A percentile compares a stretch with the other conserved stretches of the same genome.
phyloP scores from a whole-genome alignment of 331 rosid genomes.

The Saraca asoca region DNA sequence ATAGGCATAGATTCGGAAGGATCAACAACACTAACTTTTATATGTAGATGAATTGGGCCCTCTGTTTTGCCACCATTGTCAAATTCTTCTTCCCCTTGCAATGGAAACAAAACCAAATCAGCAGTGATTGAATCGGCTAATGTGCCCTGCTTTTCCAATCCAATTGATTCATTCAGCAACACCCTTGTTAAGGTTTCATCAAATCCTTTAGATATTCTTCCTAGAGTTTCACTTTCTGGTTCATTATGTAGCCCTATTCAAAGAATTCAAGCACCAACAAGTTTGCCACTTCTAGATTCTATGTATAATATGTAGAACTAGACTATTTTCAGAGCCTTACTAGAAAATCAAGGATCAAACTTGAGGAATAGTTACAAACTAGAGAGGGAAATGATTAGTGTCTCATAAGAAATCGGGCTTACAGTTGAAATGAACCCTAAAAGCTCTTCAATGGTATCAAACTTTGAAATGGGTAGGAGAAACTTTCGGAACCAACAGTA shows the following conservation, averaged over 20 bases:
- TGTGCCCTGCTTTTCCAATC: slow-evolving; percentile 99
- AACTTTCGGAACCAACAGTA: slow-evolving; percentile 45
- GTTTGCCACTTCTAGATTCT: slow-evolving; percentile 34
- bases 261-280: slow-evolving; percentile 25
- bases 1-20: slow-evolving; percentile 92
- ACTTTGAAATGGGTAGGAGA: slow-evolving; percentile 44
- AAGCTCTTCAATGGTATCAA: slow-evolving; percentile 49
- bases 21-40: slow-evolving; percentile 80
- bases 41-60: slow-evolving; percentile 49
- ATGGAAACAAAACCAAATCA: slow-evolving; percentile 36
- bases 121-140: slow-evolving; percentile 43
- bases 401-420: slow-evolving; percentile 48
- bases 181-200: slow-evolving; percentile 37
- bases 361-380: slow-evolving; percentile 47
- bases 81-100: slow-evolving; percentile 54
- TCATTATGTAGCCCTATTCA: slow-evolving; percentile 39
- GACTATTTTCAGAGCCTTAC: slow-evolving; percentile 45
- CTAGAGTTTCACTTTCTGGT: slow-evolving; percentile 36
- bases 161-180: slow-evolving; percentile 48
- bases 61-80: slow-evolving; percentile 67
- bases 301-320: slow-evolving; percentile 42
- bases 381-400: slow-evolving; percentile 49
- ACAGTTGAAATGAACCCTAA: slow-evolving; percentile 46
- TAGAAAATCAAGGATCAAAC: slow-evolving; percentile 48
- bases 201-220: slow-evolving; percentile 27